Conservation (phyloP, 495 filamentous ascomycete species). For the Penicillium ochrochloron region DNA sequence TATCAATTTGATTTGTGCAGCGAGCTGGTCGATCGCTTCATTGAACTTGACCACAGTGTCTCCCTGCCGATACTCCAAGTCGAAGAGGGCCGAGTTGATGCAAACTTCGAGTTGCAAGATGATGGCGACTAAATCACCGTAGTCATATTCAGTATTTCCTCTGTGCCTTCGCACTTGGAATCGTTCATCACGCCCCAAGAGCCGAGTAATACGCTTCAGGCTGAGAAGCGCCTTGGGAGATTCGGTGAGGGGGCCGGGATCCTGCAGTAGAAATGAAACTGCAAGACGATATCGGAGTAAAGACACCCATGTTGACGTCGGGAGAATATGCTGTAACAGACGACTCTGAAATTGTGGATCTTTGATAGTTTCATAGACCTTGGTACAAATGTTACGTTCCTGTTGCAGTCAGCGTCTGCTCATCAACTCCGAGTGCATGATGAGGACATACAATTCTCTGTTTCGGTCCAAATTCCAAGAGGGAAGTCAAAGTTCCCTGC, state of each 20-base stretch:
- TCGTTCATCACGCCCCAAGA: conserved; percentile 52
- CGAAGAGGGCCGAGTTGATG: conserved; percentile 64
- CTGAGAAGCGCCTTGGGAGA: conserved; percentile 51
- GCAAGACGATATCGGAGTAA: conserved; percentile 75
- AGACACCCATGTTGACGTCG: conserved; percentile 56
- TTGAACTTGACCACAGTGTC: conserved; percentile 64
- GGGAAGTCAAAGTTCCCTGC: conserved; percentile 48
- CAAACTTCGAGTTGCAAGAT: conserved; percentile 71
- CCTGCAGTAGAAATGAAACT: conserved; percentile 66
- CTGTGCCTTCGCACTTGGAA: conserved; percentile 51
- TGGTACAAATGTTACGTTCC: conserved; percentile 58
- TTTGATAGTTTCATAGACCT: conserved; percentile 53
- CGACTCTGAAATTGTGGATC: conserved; percentile 60
- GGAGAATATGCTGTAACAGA: conserved; percentile 63
- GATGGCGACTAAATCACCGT: conserved; percentile 64
- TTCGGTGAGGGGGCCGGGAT: conserved; percentile 50
- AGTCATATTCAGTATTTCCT: conserved; percentile 62
- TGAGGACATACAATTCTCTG: conserved; percentile 14
- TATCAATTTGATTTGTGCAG: conserved; percentile 64
- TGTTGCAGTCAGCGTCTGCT: conserved; percentile 33
- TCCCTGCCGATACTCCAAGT: conserved; percentile 32
- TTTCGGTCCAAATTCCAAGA: conserved; percentile 42
- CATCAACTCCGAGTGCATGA: neutral
- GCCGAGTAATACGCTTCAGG: conserved; percentile 53
- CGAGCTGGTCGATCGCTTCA: conserved; percentile 67